These are phyloP conservation scores for Tritrichomonas foetus DNA, from an alignment of 208 protist genomes.

Conservation along the genomic window DNA sequence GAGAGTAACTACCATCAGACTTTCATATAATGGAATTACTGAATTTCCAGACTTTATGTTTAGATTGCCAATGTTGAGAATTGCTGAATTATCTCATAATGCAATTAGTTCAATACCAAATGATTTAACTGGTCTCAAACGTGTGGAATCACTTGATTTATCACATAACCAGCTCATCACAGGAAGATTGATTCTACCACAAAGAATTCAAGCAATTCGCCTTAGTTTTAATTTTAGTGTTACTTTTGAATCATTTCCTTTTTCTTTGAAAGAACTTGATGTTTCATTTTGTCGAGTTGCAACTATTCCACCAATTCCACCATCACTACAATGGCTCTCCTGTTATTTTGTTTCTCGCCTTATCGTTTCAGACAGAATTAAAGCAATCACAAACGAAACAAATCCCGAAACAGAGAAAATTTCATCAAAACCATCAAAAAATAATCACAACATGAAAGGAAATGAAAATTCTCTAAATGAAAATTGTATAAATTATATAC, in stretches of 20 bases:
- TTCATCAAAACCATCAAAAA: too few species aligned
- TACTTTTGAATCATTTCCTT: slow-evolving; percentile 8
- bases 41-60: not conserved
- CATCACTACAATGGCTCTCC: not conserved
- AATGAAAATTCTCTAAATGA: too few species aligned
- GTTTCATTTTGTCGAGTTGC: not conserved
- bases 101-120: not conserved
- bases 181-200: not conserved
- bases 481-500: too few species aligned
- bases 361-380: not conserved
- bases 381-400: not conserved
- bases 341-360: not conserved
- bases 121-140: not conserved
- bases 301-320: not conserved
- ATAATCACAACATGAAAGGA: too few species aligned
- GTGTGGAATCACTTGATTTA: not conserved
- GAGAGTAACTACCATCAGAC: not conserved
- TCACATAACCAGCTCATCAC: slow-evolving; percentile 3
- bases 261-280: not conserved
- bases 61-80: not conserved
- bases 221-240: not conserved
- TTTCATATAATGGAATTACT: not conserved
- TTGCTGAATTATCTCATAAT: not conserved
- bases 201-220: not conserved
- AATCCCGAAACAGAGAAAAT: not conserved